Percentiles rank a stretch among this genome's conserved stretches.
Conservation (phyloP, 495 filamentous ascomycete species). For the Emericellopsis terricola region DNA sequence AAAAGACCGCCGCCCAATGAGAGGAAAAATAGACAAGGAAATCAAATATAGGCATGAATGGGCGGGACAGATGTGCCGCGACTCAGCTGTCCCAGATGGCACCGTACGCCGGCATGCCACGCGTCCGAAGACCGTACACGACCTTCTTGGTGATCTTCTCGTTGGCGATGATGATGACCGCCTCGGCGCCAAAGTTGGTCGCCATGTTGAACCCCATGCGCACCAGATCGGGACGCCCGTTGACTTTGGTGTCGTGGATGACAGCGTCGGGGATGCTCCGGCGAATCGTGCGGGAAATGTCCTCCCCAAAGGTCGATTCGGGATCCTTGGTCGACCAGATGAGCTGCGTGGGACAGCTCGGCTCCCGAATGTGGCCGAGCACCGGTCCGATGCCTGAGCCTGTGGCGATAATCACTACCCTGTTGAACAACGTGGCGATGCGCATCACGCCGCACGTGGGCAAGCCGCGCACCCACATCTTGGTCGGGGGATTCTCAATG, state of each 20-base stretch:
- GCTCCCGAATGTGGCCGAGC: constrained; percentile 28
- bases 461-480: constrained; percentile 36
- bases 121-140: constrained; percentile 53
- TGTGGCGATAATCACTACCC: constrained; percentile 59
- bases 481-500: constrained; percentile 40
- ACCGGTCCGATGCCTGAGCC: constrained; percentile 69
- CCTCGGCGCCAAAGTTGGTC: constrained; percentile 23
- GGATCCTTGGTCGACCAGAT: constrained; percentile 32
- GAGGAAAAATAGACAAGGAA: too few relatives aligned
- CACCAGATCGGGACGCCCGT: constrained; percentile 30
- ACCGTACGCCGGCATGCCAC: constrained; percentile 55
- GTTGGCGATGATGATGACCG: constrained; percentile 63
- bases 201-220: constrained; percentile 35
- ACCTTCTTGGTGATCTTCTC: constrained; percentile 50
- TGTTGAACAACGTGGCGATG: constrained; percentile 48
- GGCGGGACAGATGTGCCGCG: too few relatives aligned
- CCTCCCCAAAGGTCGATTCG: constrained; percentile 22
- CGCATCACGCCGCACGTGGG: constrained; percentile 54
- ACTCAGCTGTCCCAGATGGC: constrained; percentile 52
- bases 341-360: constrained; percentile 22
- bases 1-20: too few relatives aligned
- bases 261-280: constrained; percentile 26
- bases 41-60: too few relatives aligned
- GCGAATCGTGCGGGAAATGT: constrained; percentile 22
- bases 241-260: constrained; percentile 29